Base-by-base conservation (phyloP, 2,329 filamentous ascomycete species). In the Alternaria sp. region DNA sequence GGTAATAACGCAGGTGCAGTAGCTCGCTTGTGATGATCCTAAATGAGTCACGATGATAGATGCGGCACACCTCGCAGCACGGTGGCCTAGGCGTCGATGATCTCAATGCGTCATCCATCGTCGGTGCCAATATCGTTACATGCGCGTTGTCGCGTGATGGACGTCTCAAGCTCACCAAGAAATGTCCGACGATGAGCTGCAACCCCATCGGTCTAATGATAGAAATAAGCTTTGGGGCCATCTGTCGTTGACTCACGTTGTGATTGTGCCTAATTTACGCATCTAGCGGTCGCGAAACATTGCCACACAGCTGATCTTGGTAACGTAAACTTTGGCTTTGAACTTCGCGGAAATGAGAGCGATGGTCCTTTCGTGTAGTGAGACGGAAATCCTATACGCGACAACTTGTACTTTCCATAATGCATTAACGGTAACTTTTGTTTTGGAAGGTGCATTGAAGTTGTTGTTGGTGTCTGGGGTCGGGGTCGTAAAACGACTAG, bases 401-500 rank as follows among this genome's bases (percentile, higher is more conserved):
- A 30, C 28, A 30, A 30, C 28, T 30, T 30, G 28, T 30, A 30
- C 5, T 6, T 30, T 12, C 28, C 28, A 30, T 30, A 30, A 30
- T 30, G 28, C 20, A 41, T 12, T 7, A 41, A 6, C 30, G 21
- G 49, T n/a, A 15, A 1, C 9, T 2, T 33, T 14, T 43, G 20
- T 47, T 41, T 37, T 44, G 15, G 20, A 20, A 26, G 30, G 28
- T 37, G 20, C 20, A 25, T 23, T 47, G 53, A 26, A 11, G 18
- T 12, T 33, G 45, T 18, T 61, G 45, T 18, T 61, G 26, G 53
- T 41, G 43, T 25, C 21, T 60, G 28, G 28, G 47, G 50, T 54
- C 18, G 41, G 55, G 37, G 26, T 51, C 30, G 55, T 33, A 62
- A 62, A 59, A 47, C 25, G 60, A 58, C 55, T 62, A 62, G 60